phyloP scores from a whole-genome alignment of 1,284 basidiomycete genomes.

The Chondrostereum purpureum region DNA sequence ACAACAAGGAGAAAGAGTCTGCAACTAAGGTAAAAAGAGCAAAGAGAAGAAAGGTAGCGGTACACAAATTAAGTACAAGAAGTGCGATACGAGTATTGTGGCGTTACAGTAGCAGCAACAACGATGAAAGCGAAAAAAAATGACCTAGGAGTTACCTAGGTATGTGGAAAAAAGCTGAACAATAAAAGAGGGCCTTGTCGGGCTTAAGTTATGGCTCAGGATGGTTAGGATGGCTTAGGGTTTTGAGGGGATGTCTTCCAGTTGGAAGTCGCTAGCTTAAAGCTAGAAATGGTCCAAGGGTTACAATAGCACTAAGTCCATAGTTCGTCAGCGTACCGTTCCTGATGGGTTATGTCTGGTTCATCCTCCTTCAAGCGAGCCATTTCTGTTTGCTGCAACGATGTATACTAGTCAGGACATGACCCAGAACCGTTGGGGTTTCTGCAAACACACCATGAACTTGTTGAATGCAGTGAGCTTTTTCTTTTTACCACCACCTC shows the following conservation, averaged over 20 bases:
- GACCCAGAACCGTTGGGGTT: background rate
- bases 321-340: slow-evolving; percentile 41
- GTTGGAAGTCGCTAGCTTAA: slow-evolving; percentile 67
- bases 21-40: too few species aligned
- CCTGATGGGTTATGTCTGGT: slow-evolving; percentile 63
- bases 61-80: slow-evolving; percentile 5
- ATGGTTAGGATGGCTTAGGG: slow-evolving; percentile 31
- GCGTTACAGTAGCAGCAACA: slow-evolving; percentile 1
- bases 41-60: slow-evolving; percentile 4
- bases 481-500: slow-evolving; percentile 32
- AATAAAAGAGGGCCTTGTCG: too few species aligned
- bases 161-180: background rate
- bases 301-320: slow-evolving; percentile 6
- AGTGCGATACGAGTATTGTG: slow-evolving; percentile 2
- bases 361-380: slow-evolving; percentile 66
- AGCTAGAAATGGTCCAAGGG: too few species aligned
- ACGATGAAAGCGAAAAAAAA: slow-evolving; percentile 1
- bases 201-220: slow-evolving; percentile 11
- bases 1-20: slow-evolving; percentile 1
- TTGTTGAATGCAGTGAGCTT: slow-evolving; percentile 66
- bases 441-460: slow-evolving; percentile 51
- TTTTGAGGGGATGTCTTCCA: slow-evolving; percentile 72
- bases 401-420: background rate
- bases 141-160: background rate
- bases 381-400: slow-evolving; percentile 53